Evolutionary conservation across 352 stramenopile species (phyloP), one percentile per base, ranked within the genome.

Genomic region (Elongisporangium anandrum): DNA sequence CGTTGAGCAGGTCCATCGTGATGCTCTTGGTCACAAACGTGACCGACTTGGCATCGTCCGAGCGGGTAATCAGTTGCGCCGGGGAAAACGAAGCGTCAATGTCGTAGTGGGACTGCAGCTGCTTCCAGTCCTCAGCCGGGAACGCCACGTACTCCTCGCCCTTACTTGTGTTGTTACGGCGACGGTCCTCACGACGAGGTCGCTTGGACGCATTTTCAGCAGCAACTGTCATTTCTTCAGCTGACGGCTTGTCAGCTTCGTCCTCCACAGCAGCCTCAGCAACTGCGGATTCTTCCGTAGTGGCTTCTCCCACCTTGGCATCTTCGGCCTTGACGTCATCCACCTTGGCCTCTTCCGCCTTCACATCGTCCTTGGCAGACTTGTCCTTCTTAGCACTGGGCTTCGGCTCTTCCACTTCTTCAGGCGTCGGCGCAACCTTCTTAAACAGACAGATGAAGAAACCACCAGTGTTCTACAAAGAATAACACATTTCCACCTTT

Each of bases 391-490:
- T 38, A 5, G 26, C 19, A 16, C 23, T 54, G 4, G 64, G 20
- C 29, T 61, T 38, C 41, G 59, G 56, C 51, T 70, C 70, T 13
- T 79, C 56, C 13, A 66, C 55, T n/a, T 68, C 57, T 19, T 66
- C 52, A 7, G 80, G 81, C 8, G 85, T 94, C 21, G 73, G 67
- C 22, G 70, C 72, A 23, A 88, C 80, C 78, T 99, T 99, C 65
- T 96, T 83, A 4, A 99, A 78, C 29, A 99, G 72, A 47, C 92
- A 97, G 45, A 99, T 95, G 75, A 99, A 99, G 71, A 99, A 99
- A 0, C 97, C 98, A 48, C 97, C 97, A 8, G 97, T 99, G 73
- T 99, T 91, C 73, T 93, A 45, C 15, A 48, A 29, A 26, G 38
- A 54, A 50, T 13, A 63, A 12, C 26, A 39, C 48, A 57, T 23